A percentile compares a stretch with the other conserved stretches of the same genome.
phyloP scores from a whole-genome alignment of 768 basidiomycete species.

The Kwoniella europaea region DNA sequence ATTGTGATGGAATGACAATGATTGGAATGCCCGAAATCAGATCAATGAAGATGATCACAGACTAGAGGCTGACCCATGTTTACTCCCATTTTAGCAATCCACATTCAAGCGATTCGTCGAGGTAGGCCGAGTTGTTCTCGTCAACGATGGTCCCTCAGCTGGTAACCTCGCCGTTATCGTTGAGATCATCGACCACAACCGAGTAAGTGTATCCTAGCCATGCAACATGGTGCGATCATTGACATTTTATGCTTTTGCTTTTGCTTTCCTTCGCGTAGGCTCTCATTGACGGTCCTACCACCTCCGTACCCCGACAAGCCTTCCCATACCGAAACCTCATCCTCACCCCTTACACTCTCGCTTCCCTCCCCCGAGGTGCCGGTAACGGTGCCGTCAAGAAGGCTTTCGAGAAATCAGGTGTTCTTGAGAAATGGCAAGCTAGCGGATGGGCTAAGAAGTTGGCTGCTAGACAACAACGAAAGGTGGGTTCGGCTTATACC shows the following conservation, averaged over 20 bases:
- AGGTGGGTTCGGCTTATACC: slow-evolving; percentile 53
- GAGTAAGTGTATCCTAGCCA: slow-evolving; percentile 65
- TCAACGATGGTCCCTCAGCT: slow-evolving; percentile 80
- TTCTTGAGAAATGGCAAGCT: slow-evolving; percentile 84
- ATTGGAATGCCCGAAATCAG: neutral
- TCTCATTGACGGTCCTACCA: slow-evolving; percentile 90
- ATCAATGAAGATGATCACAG: neutral
- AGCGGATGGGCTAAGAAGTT: slow-evolving; percentile 88
- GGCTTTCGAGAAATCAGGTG: slow-evolving; percentile 81
- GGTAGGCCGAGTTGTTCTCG: slow-evolving; percentile 96
- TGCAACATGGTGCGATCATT: neutral
- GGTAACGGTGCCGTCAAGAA: slow-evolving; percentile 82
- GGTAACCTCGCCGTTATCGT: slow-evolving; percentile 94
- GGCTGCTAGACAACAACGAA: slow-evolving; percentile 72
- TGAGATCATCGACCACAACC: slow-evolving; percentile 99
- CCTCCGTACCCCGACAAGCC: slow-evolving; percentile 87
- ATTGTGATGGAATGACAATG: neutral
- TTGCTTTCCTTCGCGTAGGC: slow-evolving; percentile 66
- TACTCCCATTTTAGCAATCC: slow-evolving; percentile 36
- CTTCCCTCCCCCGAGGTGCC: slow-evolving; percentile 83
- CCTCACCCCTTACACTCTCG: slow-evolving; percentile 82
- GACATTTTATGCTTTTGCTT: neutral
- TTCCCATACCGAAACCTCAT: slow-evolving; percentile 90
- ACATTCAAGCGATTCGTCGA: slow-evolving; percentile 93
- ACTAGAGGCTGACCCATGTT: neutral